Base-by-base conservation (phyloP, 2,329 filamentous ascomycete genomes). In the Dothideomycetes sp. region DNA sequence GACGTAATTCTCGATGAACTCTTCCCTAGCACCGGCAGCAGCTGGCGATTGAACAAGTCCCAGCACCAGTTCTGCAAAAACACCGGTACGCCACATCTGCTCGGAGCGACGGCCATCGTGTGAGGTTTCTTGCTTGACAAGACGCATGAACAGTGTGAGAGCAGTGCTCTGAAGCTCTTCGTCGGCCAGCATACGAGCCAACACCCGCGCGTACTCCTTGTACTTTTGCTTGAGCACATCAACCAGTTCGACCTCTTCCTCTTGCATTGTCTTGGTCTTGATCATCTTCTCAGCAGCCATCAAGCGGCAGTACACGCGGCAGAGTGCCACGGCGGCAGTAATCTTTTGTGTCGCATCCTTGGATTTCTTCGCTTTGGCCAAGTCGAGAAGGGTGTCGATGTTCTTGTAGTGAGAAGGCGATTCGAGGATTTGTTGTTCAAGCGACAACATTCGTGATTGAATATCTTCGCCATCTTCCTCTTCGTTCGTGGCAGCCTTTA, bases 321-420 rank as follows among this genome's bases (percentile, higher is more conserved):
- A 94, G 33, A 95, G 70, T 2, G 88, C 81, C 15, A 95, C 80
- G 0, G 81, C 76, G 0, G 87, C 83, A 33, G 56, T 51, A 33
- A 84, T 67, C 9, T 75, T 70, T 4, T 75, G 68, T 30, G 80
- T 73, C 2, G 67, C 60, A 15, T 67, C 58, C 3, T 71, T 61
- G 19, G 66, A 64, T 24, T 64, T 66, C 53, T 73, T 58, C n/a
- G n/a, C n/a, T 25, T 77, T 63, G 39, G 51, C 53, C 53, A 78
- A 72, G 29, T 71, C 71, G 32, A 94, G 68, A 25, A 96, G 65
- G 9, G 73, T 75, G 6, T 77, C 73, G 54, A 96, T 89, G 57
- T 94, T 86, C 68, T 94, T 94, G 70, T 93, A 94, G 63, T 94
- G 76, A 61, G 87, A 85, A 55, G 79, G 83, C 35, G 87, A 94